A percentile compares a stretch with the other conserved stretches of the same genome.
Conservation (phyloP, 1,139 yeast species). For the Geotrichum klebahnii region DNA sequence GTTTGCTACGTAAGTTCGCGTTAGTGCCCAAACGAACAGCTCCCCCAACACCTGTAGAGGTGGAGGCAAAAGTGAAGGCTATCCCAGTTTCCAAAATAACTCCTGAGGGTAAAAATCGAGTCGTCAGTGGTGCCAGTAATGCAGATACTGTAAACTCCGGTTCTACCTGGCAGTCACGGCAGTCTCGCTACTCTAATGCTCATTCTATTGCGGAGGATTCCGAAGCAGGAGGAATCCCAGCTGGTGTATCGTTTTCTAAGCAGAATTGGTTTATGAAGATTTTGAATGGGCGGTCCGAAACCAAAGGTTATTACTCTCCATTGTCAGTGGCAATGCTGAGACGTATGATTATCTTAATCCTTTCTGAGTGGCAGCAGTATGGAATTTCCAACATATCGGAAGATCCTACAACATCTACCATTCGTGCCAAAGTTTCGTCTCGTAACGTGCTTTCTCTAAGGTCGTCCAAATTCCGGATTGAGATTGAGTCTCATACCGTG, state of each 20-base stretch:
- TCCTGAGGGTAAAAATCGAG: neutral
- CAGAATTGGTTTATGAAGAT: conserved; percentile 43
- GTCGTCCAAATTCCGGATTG: conserved; percentile 34
- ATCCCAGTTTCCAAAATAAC: conserved; percentile 1
- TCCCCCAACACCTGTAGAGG: conserved; percentile 12
- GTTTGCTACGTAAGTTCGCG: conserved; percentile 12
- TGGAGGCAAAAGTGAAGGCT: neutral
- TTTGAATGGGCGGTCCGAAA: conserved; percentile 24
- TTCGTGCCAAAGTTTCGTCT: conserved; percentile 38
- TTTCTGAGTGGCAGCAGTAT: conserved; percentile 39
- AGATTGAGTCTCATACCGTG: conserved; percentile 23
- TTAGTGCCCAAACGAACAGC: conserved; percentile 17
- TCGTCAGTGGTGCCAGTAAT: neutral
- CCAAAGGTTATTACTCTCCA: conserved; percentile 32
- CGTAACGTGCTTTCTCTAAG: conserved; percentile 37
- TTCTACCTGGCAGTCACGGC: neutral
- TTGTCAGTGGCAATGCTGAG: conserved; percentile 32
- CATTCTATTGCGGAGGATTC: neutral
- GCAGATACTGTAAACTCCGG: neutral
- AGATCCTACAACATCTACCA: conserved; percentile 29
- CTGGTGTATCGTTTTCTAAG: conserved; percentile 18
- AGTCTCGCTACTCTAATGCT: conserved; percentile 8
- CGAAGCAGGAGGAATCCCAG: neutral
- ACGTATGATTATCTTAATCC: conserved; percentile 33
- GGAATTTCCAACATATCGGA: conserved; percentile 36